phyloP scores from a whole-genome alignment of 1,284 basidiomycete species.

The Lignosus rhinocerotis region DNA sequence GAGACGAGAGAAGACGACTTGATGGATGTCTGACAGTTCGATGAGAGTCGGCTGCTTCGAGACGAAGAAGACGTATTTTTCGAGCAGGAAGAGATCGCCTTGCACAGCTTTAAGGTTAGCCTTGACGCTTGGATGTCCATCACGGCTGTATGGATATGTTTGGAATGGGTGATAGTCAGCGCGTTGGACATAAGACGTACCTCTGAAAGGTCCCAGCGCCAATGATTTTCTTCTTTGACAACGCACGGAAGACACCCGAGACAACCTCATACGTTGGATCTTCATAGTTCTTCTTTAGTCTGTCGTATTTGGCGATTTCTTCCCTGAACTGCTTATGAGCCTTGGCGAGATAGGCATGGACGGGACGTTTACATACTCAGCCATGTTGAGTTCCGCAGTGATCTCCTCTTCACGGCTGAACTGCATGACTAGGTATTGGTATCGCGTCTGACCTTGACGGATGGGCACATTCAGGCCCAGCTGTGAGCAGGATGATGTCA shows the following conservation, averaged over 20 bases:
- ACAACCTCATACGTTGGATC: conserved; percentile 95
- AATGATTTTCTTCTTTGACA: conserved; percentile 91
- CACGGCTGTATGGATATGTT: conserved; percentile 47
- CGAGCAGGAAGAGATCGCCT: conserved; percentile 96
- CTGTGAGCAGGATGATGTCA: conserved; percentile 38
- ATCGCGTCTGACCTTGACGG: conserved; percentile 96
- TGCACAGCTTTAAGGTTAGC: conserved; percentile 97
- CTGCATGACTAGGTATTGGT: conserved; percentile 98
- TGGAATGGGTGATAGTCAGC: not conserved
- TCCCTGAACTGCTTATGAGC: conserved; percentile 46
- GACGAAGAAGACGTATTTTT: conserved; percentile 98
- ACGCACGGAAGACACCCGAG: conserved; percentile 90
- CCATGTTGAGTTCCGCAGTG: conserved; percentile 92
- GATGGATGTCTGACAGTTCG: conserved; percentile 89
- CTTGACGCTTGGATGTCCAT: conserved; percentile 84
- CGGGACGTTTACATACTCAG: conserved; percentile 61
- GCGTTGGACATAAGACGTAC: conserved; percentile 37
- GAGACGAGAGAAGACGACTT: conserved; percentile 92
- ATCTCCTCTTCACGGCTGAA: conserved; percentile 97
- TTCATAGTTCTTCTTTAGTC: conserved; percentile 90
- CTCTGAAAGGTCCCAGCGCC: conserved; percentile 84
- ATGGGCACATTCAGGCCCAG: conserved; percentile 91
- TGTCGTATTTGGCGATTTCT: conserved; percentile 75
- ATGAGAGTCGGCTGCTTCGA: conserved; percentile 95
- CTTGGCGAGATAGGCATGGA: not conserved